Evolutionary conservation across 495 filamentous ascomycete genomes (phyloP).

Genomic region (Trichoderma orchidacearum): DNA sequence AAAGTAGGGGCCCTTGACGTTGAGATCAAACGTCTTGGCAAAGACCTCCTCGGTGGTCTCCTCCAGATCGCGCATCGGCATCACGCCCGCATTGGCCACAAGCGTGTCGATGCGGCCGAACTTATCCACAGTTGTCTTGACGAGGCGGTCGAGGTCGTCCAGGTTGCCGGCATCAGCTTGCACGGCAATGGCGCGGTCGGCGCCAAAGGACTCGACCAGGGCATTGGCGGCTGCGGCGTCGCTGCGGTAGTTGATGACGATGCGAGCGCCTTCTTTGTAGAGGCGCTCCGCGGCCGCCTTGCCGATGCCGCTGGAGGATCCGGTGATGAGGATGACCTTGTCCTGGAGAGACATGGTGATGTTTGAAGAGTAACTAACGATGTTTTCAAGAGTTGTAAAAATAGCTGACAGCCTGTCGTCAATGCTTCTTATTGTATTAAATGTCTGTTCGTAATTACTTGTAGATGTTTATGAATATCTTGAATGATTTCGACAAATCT

Average conservation of each 20-base stretch:
- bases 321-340: constrained; percentile 53
- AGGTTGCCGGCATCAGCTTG: constrained; percentile 51
- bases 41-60: constrained; percentile 44
- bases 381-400: background rate
- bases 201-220: constrained; percentile 39
- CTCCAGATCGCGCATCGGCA: constrained; percentile 41
- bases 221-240: constrained; percentile 38
- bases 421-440: background rate
- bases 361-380: background rate
- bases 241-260: constrained; percentile 50
- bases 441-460: too few relatives aligned
- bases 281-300: constrained; percentile 13
- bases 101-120: constrained; percentile 58
- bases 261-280: constrained; percentile 42
- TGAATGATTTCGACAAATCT: too few relatives aligned
- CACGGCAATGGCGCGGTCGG: constrained; percentile 37
- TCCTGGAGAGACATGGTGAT: constrained; percentile 28
- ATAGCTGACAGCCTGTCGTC: background rate
- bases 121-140: constrained; percentile 41
- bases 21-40: constrained; percentile 38
- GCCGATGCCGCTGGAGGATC: constrained; percentile 17
- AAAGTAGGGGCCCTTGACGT: constrained; percentile 59
- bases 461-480: background rate
- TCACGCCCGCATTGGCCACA: constrained; percentile 44
- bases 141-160: constrained; percentile 45